Evolutionary conservation across 1,284 basidiomycete genomes (phyloP).

Genomic region (Violaceomyces palustris): DNA sequence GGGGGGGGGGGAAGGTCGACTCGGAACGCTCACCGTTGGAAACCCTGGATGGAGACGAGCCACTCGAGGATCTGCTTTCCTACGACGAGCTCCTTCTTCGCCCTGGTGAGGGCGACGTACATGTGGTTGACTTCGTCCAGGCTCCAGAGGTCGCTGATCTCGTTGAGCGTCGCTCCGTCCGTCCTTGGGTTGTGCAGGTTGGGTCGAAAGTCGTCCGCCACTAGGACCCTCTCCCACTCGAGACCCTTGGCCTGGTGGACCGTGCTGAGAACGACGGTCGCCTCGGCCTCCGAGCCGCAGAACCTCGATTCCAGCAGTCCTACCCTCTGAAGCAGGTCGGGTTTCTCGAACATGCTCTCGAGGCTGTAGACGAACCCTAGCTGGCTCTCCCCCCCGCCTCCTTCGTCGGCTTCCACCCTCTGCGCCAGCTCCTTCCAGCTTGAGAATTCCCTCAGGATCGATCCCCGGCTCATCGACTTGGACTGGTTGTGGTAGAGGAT

Average conservation of each 20-base stretch:
- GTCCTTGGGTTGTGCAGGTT: constrained; percentile 1
- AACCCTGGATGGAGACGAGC: constrained; percentile 31
- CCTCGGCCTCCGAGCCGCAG: constrained; percentile 13
- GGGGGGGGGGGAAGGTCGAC: too few species aligned
- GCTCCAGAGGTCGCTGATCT: constrained; percentile 21
- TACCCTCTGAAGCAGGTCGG: constrained; percentile 34
- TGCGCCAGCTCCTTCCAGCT: constrained; percentile 46
- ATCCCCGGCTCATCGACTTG: constrained; percentile 20
- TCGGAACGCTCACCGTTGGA: too few species aligned
- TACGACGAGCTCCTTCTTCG: constrained; percentile 29
- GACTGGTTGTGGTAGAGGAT: constrained; percentile 31
- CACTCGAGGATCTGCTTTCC: constrained; percentile 24
- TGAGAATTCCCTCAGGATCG: constrained; percentile 37
- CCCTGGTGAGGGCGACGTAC: constrained; percentile 42
- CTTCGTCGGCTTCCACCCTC: constrained; percentile 45
- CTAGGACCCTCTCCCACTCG: constrained; percentile 42
- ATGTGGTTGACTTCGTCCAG: constrained; percentile 44
- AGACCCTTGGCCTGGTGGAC: constrained; percentile 47
- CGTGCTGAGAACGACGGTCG: constrained; percentile 35
- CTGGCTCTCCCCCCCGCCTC: constrained; percentile 29
- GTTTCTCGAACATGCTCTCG: constrained; percentile 16
- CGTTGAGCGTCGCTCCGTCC: constrained; percentile 11
- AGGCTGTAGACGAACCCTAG: constrained; percentile 37
- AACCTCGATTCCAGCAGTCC: constrained; percentile 29
- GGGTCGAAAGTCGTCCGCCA: constrained; percentile 43